A percentile compares a stretch with the other conserved stretches of the same genome.
Conservation (phyloP, 1,284 basidiomycete genomes). For the Ceratobasidium papillatum region DNA sequence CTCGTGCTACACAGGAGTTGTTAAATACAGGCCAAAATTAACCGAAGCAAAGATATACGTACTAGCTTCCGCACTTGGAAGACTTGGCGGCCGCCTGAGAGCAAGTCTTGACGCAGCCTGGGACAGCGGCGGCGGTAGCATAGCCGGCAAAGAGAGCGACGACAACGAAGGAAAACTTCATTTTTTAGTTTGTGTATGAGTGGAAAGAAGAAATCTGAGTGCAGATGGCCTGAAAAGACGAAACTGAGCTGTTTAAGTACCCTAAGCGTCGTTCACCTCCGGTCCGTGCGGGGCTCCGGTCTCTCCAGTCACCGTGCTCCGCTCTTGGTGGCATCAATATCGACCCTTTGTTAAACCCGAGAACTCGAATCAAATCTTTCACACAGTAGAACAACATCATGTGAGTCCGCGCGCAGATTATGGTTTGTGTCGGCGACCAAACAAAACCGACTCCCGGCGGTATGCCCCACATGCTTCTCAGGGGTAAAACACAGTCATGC, state of each 20-base stretch:
- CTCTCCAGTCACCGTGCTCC: not conserved
- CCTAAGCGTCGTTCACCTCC: too few species aligned
- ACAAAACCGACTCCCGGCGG: not conserved
- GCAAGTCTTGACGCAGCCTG: conserved; percentile 6
- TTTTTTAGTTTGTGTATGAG: not conserved
- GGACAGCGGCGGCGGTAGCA: not conserved
- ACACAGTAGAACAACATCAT: not conserved
- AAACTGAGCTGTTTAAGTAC: not conserved
- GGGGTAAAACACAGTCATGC: not conserved
- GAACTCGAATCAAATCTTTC: not conserved
- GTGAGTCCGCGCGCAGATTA: not conserved
- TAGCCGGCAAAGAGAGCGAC: conserved; percentile 16
- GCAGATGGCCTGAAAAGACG: not conserved
- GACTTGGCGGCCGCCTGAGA: not conserved
- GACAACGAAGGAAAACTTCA: conserved; percentile 4
- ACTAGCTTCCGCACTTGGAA: conserved; percentile 6
- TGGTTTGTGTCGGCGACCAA: not conserved
- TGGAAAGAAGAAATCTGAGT: not conserved
- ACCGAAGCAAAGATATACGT: not conserved
- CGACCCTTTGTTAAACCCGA: not conserved
- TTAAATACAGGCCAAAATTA: not conserved
- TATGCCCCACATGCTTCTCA: not conserved
- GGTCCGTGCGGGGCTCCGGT: not conserved
- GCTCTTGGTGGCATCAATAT: not conserved
- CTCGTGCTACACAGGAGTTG: not conserved